A percentile compares a stretch with the other conserved stretches of the same genome.
These are phyloP conservation scores for Aspergillus olivimuriae DNA, from an alignment of 495 filamentous ascomycete genomes.

Conservation along the genomic window DNA sequence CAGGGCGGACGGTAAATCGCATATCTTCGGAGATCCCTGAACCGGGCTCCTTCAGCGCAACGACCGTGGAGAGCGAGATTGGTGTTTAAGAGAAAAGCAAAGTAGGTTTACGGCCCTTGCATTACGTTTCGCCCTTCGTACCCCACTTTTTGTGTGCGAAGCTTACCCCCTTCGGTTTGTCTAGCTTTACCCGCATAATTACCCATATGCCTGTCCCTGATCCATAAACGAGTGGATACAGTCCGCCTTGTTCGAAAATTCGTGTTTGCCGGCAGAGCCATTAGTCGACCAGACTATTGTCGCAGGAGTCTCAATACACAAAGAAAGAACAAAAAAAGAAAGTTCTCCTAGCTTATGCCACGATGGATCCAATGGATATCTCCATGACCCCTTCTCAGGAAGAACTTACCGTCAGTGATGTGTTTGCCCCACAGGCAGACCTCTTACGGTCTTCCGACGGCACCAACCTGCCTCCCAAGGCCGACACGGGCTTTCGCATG, in stretches of 20 bases:
- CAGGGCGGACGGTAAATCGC: slow-evolving; percentile 52
- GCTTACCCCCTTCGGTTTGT: not conserved
- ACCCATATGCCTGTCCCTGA: slow-evolving; percentile 14
- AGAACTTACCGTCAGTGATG: slow-evolving; percentile 40
- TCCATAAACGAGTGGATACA: slow-evolving; percentile 17
- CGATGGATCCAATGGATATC: slow-evolving; percentile 16
- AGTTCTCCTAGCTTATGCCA: no score
- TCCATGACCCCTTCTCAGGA: slow-evolving; percentile 18
- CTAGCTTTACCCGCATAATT: slow-evolving; percentile 12
- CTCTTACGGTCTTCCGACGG: slow-evolving; percentile 24
- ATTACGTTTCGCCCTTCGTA: not conserved
- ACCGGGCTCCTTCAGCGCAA: no score
- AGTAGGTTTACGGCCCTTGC: not conserved
- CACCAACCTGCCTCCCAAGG: slow-evolving; percentile 17
- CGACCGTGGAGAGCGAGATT: no score
- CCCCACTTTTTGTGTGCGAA: not conserved
- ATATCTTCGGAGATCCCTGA: no score
- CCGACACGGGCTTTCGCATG: slow-evolving; percentile 25
- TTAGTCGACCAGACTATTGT: slow-evolving; percentile 2
- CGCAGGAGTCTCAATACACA: not conserved
- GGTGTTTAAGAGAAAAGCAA: no score
- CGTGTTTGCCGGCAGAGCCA: slow-evolving; percentile 2
- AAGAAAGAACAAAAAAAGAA: not conserved
- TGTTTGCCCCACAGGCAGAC: slow-evolving; percentile 41
- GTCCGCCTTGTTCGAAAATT: slow-evolving; percentile 11